phyloP scores from a whole-genome alignment of 2,329 filamentous ascomycete genomes.

The Helminthosporium solani region DNA sequence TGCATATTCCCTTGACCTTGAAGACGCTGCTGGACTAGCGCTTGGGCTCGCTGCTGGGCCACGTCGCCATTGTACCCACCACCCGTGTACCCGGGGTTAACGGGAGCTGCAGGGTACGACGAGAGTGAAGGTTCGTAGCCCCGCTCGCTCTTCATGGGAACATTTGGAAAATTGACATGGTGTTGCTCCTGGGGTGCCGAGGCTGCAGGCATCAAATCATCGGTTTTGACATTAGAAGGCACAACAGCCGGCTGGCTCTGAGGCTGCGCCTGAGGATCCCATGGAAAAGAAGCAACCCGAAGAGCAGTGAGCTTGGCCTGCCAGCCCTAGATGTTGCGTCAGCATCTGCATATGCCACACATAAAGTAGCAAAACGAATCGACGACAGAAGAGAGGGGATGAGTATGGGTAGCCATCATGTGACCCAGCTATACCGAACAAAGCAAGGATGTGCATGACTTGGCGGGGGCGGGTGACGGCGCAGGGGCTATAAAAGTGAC shows the following conservation, averaged over 20 bases:
- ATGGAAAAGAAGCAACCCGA: conserved; percentile 85
- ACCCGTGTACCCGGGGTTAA: conserved; percentile 36
- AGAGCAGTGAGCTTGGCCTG: conserved; percentile 85
- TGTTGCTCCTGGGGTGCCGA: conserved; percentile 27
- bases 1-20: conserved; percentile 28
- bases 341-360: conserved; percentile 9
- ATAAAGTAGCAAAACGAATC: conserved; percentile 4
- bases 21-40: conserved; percentile 46
- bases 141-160: conserved; percentile 55
- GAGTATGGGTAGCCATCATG: conserved; percentile 26
- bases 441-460: conserved; percentile 34
- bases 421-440: conserved; percentile 38
- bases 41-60: conserved; percentile 57
- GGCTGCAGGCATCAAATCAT: conserved; percentile 33
- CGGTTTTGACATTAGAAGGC: conserved; percentile 43
- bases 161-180: conserved; percentile 33
- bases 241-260: conserved; percentile 40
- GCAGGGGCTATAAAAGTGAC: conserved; percentile 50
- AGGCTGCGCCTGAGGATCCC: conserved; percentile 71
- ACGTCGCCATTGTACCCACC: conserved; percentile 46
- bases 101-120: conserved; percentile 32
- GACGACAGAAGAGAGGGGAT: conserved; percentile 3
- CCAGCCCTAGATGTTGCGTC: conserved; percentile 68
- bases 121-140: conserved; percentile 31
- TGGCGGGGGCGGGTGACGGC: conserved; percentile 40